phyloP scores from a whole-genome alignment of 345 rosid species.

The Gossypium longicalyx region DNA sequence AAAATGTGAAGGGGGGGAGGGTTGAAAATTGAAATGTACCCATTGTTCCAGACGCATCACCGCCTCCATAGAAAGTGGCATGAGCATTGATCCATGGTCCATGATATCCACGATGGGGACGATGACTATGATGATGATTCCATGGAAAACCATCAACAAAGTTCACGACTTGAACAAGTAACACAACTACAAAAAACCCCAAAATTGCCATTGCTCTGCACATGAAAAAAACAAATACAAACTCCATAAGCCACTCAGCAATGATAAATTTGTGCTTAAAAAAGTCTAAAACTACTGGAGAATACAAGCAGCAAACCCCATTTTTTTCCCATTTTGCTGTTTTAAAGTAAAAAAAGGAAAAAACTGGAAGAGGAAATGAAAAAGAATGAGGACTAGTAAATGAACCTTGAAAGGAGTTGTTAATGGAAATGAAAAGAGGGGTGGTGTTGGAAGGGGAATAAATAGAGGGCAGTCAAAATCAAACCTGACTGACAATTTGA shows the following conservation, averaged over 20 bases:
- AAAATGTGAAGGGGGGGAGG: no score
- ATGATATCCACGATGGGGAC: slow-evolving; percentile 23
- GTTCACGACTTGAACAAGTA: slow-evolving; percentile 24
- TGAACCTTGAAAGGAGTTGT: slow-evolving; percentile 28
- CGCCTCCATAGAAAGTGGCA: slow-evolving; percentile 78
- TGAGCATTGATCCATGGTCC: slow-evolving; percentile 70
- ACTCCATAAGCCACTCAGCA: not conserved
- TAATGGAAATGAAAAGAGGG: slow-evolving; percentile 29
- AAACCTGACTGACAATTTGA: slow-evolving; percentile 17
- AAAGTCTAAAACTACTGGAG: not conserved
- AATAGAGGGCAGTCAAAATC: slow-evolving; percentile 46
- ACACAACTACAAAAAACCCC: slow-evolving; percentile 19
- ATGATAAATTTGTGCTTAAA: not conserved
- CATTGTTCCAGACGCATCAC: slow-evolving; percentile 88
- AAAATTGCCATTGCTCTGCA: slow-evolving; percentile 28
- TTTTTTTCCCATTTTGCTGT: not conserved
- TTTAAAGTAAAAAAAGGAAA: not conserved
- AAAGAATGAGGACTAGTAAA: slow-evolving; percentile 1
- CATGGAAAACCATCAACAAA: slow-evolving; percentile 26
- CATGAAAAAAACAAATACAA: not conserved
- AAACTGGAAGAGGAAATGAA: not conserved
- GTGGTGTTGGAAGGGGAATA: slow-evolving; percentile 22
- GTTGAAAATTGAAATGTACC: slow-evolving; percentile 29
- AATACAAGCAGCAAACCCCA: not conserved
- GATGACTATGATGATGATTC: not conserved